These are phyloP conservation scores for Tolypocladium amazonense DNA, from an alignment of 2,329 filamentous ascomycete genomes.

Conservation along the genomic window DNA sequence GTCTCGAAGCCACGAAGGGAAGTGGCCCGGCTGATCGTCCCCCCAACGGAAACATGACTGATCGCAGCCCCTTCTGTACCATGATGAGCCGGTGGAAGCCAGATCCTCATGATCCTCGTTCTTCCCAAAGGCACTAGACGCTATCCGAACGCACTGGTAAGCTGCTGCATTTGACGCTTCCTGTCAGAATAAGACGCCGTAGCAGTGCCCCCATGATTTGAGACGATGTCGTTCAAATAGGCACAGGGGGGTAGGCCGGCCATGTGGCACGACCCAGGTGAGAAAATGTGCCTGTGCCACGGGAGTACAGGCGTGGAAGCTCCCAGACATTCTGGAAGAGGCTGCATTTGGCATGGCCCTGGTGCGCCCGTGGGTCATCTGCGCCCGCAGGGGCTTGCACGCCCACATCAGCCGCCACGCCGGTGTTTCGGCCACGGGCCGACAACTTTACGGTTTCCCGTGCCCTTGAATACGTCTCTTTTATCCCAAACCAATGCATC, in stretches of 20 bases:
- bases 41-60: not conserved
- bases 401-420: slow-evolving; percentile 2
- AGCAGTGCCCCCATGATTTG: not conserved
- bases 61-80: not conserved
- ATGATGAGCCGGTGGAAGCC: not conserved
- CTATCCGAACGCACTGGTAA: not conserved
- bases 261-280: not conserved
- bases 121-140: not conserved
- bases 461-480: no score
- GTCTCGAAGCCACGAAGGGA: not conserved
- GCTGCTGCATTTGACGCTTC: not conserved
- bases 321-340: slow-evolving; percentile 1
- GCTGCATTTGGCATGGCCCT: not conserved
- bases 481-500: not conserved
- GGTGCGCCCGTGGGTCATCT: not conserved
- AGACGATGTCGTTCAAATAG: not conserved
- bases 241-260: not conserved
- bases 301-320: slow-evolving; percentile 1
- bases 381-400: slow-evolving; percentile 1
- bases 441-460: not conserved
- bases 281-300: not conserved
- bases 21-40: not conserved
- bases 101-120: not conserved
- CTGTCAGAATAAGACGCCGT: not conserved
- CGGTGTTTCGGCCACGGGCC: slow-evolving; percentile 1